Base-by-base conservation (phyloP, 805 yeast species). In the Metschnikowia continentalis region DNA sequence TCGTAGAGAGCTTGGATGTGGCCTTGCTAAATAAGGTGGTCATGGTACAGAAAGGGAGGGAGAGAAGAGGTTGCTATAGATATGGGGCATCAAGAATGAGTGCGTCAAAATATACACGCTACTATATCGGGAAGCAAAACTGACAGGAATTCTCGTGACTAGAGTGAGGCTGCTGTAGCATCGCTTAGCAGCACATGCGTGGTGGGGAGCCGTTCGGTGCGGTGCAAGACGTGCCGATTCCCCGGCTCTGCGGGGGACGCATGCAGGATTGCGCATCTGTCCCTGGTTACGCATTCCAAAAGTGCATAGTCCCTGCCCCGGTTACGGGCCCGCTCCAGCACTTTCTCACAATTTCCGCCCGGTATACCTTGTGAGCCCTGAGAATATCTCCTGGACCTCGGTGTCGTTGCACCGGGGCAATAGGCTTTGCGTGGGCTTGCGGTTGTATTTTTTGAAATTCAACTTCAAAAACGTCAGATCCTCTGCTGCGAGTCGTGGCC, bases 401-500 rank as follows among this genome's bases (percentile, higher is more conserved):
- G 15, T 33, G 42, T 62, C 56, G 0, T 48, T 35, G 51, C 72
- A 68, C 33, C 69, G 61, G 1, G 80, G 81, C 14, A 79, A 49
- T 4, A 77, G 40, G n/a, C 49, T 50, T 0, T 54, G 51, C 3
- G 57, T 39, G 0, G 68, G 58, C 32, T 46, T 52, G 7, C 65
- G 58, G 6, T 40, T 46, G 19, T 50, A 49, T 3, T 47, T 37
- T 6, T 38, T 47, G 47, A 67, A 64, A 11, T 56, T 56, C 40
- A 73, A 67, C 17, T 63, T 56, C 35, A 55, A 56, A 49, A 72
- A 73, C 45, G 68, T 69, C 48, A 57, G 64, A 32, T 59, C 57
- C 11, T 64, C 62, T 38, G 59, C 57, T 7, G 52, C 62, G 55
- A 58, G 77, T 70, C 66, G 67, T 13, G 67, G 70, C 75, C 76